Conservation (phyloP, 345 rosid genomes). For the Acer yangbiense region DNA sequence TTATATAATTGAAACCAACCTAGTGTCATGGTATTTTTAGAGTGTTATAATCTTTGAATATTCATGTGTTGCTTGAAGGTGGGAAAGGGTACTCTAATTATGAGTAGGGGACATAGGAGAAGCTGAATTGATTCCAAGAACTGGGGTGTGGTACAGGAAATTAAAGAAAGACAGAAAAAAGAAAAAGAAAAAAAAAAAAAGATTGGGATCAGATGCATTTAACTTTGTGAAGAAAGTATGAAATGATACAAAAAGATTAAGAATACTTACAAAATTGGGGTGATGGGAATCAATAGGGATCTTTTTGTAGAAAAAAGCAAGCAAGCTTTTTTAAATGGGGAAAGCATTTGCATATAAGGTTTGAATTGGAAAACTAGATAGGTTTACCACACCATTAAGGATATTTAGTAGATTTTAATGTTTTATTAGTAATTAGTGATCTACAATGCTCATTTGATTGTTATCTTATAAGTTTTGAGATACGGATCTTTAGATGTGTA, state of each 20-base stretch:
- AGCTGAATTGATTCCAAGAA: slow-evolving; percentile 33
- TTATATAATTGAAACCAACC: too few species aligned
- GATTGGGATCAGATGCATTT: slow-evolving; percentile 44
- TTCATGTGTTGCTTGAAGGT: slow-evolving; percentile 25
- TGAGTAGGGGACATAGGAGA: slow-evolving; percentile 12
- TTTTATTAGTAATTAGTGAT: too few species aligned
- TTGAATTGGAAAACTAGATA: background rate
- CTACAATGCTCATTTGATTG: too few species aligned
- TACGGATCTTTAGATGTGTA: too few species aligned
- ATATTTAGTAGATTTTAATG: too few species aligned
- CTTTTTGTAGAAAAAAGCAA: slow-evolving; percentile 16
- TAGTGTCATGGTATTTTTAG: too few species aligned
- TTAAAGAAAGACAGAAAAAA: background rate
- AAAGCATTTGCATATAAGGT: slow-evolving; percentile 20
- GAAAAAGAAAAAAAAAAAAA: background rate
- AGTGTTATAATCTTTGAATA: slow-evolving; percentile 27
- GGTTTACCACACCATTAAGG: too few species aligned
- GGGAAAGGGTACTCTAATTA: slow-evolving; percentile 13
- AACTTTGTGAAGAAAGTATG: slow-evolving; percentile 25
- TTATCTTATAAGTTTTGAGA: too few species aligned
- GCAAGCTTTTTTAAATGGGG: slow-evolving; percentile 3
- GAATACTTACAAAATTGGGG: background rate
- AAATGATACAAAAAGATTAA: slow-evolving; percentile 23
- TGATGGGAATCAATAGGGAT: slow-evolving; percentile 12
- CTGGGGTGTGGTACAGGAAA: slow-evolving; percentile 26